These are phyloP conservation scores for Heliocybe sulcata DNA, from an alignment of 1,284 basidiomycete species.

Conservation along the genomic window DNA sequence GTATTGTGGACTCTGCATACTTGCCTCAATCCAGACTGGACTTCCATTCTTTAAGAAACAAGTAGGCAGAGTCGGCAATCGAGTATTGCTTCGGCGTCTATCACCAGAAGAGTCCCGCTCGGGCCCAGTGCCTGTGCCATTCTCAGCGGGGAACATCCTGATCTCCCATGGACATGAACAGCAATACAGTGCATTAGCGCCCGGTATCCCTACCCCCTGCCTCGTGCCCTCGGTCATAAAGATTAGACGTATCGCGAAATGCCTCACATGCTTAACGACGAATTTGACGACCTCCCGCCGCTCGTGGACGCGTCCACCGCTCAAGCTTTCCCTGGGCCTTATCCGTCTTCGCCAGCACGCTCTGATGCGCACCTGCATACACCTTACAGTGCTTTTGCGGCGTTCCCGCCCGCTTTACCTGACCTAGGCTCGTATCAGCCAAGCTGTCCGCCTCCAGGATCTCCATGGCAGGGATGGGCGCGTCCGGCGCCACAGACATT, in stretches of 20 bases:
- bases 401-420: background rate
- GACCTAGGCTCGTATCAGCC: background rate
- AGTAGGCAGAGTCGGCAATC: too few relatives aligned
- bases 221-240: background rate
- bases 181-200: background rate
- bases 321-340: background rate
- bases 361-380: background rate
- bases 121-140: background rate
- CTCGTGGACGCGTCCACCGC: background rate
- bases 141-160: background rate
- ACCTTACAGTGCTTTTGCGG: background rate
- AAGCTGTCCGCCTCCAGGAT: background rate
- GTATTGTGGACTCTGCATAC: too few relatives aligned
- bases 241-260: background rate
- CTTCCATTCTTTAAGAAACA: too few relatives aligned
- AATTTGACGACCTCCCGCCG: background rate
- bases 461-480: background rate
- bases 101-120: too few relatives aligned
- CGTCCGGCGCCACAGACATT: too few relatives aligned
- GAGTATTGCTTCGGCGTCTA: too few relatives aligned
- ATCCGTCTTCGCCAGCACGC: background rate
- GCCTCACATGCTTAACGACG: background rate
- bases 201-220: background rate
- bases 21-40: too few relatives aligned
- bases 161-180: background rate